These are phyloP conservation scores for Leptomonas seymouri DNA, from an alignment of 208 protist genomes.

Conservation along the genomic window DNA sequence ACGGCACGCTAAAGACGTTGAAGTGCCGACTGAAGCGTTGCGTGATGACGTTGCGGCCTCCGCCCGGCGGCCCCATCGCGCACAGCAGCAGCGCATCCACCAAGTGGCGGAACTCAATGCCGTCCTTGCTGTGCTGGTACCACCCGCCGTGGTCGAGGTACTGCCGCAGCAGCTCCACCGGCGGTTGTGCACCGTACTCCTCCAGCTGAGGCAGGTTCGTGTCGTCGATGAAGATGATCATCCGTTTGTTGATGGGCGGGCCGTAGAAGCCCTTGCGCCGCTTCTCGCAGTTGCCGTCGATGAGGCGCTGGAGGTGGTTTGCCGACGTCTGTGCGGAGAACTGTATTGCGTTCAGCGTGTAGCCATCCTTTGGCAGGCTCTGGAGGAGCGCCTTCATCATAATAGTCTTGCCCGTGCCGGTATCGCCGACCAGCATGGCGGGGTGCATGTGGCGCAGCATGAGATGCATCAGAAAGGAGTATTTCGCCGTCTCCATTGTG, in stretches of 20 bases:
- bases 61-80: conserved; percentile 96
- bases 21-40: conserved; percentile 96
- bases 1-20: conserved; percentile 90
- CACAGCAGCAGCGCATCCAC: conserved; percentile 92
- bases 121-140: conserved; percentile 95
- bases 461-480: conserved; percentile 86
- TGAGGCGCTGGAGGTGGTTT: conserved; percentile 91
- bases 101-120: conserved; percentile 88
- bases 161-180: conserved; percentile 97
- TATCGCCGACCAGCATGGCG: conserved; percentile 92
- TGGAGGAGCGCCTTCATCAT: conserved; percentile 93
- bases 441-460: conserved; percentile 87
- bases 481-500: conserved; percentile 94
- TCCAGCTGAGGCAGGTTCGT: conserved; percentile 96
- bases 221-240: conserved; percentile 97
- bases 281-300: conserved; percentile 95
- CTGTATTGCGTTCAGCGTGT: conserved; percentile 91
- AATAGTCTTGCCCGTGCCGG: conserved; percentile 97
- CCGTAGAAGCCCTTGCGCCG: conserved; percentile 96
- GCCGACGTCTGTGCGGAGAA: conserved; percentile 96
- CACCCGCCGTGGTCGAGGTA: conserved; percentile 96
- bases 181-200: conserved; percentile 96
- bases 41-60: conserved; percentile 95
- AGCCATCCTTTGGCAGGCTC: conserved; percentile 79
- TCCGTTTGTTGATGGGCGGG: conserved; percentile 94